These are phyloP conservation scores for Hanseniaspora singularis DNA, from an alignment of 805 yeast species.

Conservation along the genomic window DNA sequence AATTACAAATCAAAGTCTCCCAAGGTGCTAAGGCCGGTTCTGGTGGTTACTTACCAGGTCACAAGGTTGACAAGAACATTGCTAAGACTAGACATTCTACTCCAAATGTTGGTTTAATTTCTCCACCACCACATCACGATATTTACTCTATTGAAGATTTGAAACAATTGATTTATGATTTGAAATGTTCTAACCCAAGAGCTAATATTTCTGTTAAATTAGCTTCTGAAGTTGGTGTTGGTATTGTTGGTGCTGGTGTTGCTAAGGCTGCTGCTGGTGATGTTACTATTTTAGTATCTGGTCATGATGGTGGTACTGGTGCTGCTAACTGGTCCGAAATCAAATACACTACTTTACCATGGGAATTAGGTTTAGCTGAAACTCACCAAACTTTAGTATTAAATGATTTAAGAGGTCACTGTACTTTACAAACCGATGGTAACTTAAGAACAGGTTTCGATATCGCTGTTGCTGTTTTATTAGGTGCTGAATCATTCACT, in stretches of 20 bases:
- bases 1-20: constrained; percentile 95
- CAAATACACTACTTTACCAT: constrained; percentile 93
- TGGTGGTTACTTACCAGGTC: constrained; percentile 97
- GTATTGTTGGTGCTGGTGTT: constrained; percentile 97
- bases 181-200: constrained; percentile 93
- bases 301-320: constrained; percentile 99
- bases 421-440: constrained; percentile 95
- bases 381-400: constrained; percentile 93
- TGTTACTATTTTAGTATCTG: constrained; percentile 62
- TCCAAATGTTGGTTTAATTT: constrained; percentile 89
- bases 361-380: constrained; percentile 98
- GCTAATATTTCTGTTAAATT: constrained; percentile 93
- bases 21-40: constrained; percentile 99
- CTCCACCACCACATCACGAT: constrained; percentile 98
- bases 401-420: constrained; percentile 92
- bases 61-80: constrained; percentile 75
- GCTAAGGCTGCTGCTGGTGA: constrained; percentile 98
- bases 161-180: constrained; percentile 89
- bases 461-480: constrained; percentile 85
- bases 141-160: constrained; percentile 95
- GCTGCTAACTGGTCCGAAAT: constrained; percentile 97
- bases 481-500: constrained; percentile 98
- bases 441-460: constrained; percentile 95
- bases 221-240: constrained; percentile 97
- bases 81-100: constrained; percentile 96